Percentiles rank a stretch among this genome's conserved stretches.
Conservation (phyloP, 495 filamentous ascomycete genomes). For the Penicillium macrosclerotiorum region DNA sequence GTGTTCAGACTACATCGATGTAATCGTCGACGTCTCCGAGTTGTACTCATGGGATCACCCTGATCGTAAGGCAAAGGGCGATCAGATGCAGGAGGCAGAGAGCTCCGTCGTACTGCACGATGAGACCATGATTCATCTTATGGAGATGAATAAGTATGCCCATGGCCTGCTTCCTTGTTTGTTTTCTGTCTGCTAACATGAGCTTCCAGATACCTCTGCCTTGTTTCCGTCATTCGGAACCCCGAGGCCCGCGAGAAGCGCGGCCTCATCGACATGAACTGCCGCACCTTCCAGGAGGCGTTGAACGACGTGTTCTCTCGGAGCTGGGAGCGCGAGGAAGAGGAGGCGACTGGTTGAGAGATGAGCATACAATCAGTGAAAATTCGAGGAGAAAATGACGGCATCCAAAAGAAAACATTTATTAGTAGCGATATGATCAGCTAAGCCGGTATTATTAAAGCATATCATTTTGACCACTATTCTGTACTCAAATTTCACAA, state of each 20-base stretch:
- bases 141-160: conserved; percentile 87
- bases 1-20: conserved; percentile 96
- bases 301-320: conserved; percentile 56
- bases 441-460: background rate
- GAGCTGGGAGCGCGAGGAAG: conserved; percentile 42
- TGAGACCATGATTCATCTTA: conserved; percentile 78
- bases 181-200: conserved; percentile 5
- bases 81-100: conserved; percentile 72
- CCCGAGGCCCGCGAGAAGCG: conserved; percentile 54
- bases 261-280: conserved; percentile 60
- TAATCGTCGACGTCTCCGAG: conserved; percentile 93
- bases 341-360: background rate
- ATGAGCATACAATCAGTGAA: too few species aligned
- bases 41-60: conserved; percentile 78
- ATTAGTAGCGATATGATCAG: too few species aligned
- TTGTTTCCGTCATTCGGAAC: conserved; percentile 75
- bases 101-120: conserved; percentile 75
- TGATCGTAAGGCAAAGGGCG: conserved; percentile 57
- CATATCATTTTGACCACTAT: too few species aligned
- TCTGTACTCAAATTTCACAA: too few species aligned
- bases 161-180: background rate
- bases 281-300: conserved; percentile 58
- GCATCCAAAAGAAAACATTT: too few species aligned
- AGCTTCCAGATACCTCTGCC: conserved; percentile 54
- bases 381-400: too few species aligned